These are phyloP conservation scores for Annona squamosa DNA, from an alignment of 164 flowering plant genomes.

Conservation along the genomic window DNA sequence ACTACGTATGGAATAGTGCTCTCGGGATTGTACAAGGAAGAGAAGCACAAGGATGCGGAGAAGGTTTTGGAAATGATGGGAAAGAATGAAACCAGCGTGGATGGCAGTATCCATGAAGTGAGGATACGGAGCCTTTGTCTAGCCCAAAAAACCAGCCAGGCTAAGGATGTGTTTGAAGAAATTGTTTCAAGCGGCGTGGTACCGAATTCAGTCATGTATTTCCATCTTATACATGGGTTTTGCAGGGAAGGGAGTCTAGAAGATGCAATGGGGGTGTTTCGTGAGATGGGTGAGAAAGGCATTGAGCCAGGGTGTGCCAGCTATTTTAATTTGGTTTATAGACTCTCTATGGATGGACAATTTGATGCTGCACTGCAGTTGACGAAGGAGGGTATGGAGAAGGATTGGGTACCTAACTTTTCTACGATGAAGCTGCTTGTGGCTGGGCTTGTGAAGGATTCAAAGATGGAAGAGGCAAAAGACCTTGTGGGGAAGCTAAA, in stretches of 20 bases:
- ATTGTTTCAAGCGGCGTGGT: conserved; percentile 47
- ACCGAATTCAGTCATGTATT: conserved; percentile 53
- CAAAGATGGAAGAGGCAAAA: conserved; percentile 55
- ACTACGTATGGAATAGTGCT: conserved; percentile 41
- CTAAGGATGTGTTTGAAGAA: conserved; percentile 55
- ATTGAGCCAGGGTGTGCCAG: conserved; percentile 37
- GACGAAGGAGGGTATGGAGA: conserved; percentile 45
- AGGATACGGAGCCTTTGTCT: conserved; percentile 73
- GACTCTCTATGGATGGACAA: conserved; percentile 50
- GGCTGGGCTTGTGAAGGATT: conserved; percentile 55
- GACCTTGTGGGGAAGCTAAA: conserved; percentile 45
- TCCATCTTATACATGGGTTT: conserved; percentile 66
- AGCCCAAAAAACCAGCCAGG: conserved; percentile 44
- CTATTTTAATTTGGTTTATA: conserved; percentile 54
- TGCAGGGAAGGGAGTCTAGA: conserved; percentile 65
- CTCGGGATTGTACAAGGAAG: conserved; percentile 67
- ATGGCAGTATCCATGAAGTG: conserved; percentile 43
- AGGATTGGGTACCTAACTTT: conserved; percentile 66
- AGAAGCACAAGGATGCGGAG: conserved; percentile 57
- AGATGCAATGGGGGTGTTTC: conserved; percentile 52
- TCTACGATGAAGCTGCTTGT: conserved; percentile 63
- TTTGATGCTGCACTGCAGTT: conserved; percentile 48
- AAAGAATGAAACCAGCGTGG: conserved; percentile 21
- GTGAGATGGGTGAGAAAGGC: conserved; percentile 43
- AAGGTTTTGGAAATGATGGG: conserved; percentile 63